Evolutionary conservation across 441 rosid species (phyloP).

Genomic region (Adansonia gregorii): DNA sequence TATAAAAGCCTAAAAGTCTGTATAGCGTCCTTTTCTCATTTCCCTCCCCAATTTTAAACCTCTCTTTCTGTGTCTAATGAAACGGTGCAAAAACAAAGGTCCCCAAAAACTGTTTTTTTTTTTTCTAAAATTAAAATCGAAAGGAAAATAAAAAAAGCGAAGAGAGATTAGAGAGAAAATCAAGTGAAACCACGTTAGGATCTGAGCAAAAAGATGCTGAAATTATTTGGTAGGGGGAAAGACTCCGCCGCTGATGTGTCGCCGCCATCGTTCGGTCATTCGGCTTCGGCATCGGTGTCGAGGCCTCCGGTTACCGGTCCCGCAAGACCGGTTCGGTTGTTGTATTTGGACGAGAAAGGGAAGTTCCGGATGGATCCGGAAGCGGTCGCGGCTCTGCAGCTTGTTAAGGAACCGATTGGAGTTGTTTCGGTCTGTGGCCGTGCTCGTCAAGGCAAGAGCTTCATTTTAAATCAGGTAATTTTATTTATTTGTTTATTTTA

Average conservation of each 20-base stretch:
- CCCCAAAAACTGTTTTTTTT: not conserved
- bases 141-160: not conserved
- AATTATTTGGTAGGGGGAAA: conserved; percentile 50
- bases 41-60: conserved; percentile 55
- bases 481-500: not conserved
- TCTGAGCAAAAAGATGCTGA: conserved; percentile 45
- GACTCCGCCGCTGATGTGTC: conserved; percentile 49
- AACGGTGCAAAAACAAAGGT: not conserved
- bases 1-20: not conserved
- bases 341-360: conserved; percentile 89
- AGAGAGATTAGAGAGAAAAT: not conserved
- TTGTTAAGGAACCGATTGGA: conserved; percentile 91
- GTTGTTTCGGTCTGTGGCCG: conserved; percentile 97
- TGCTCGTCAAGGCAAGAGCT: conserved; percentile 97
- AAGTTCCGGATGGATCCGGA: conserved; percentile 98
- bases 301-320: conserved; percentile 67
- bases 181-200: conserved; percentile 11
- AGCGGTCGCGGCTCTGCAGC: conserved; percentile 88
- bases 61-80: not conserved
- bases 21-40: not conserved
- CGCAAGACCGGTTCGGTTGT: conserved; percentile 81
- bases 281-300: conserved; percentile 36
- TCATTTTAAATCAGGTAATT: conserved; percentile 83
- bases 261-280: conserved; percentile 37
- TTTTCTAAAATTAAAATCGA: not conserved